phyloP scores from a whole-genome alignment of 352 stramenopile genomes.

The Phytophthora pinifolia region DNA sequence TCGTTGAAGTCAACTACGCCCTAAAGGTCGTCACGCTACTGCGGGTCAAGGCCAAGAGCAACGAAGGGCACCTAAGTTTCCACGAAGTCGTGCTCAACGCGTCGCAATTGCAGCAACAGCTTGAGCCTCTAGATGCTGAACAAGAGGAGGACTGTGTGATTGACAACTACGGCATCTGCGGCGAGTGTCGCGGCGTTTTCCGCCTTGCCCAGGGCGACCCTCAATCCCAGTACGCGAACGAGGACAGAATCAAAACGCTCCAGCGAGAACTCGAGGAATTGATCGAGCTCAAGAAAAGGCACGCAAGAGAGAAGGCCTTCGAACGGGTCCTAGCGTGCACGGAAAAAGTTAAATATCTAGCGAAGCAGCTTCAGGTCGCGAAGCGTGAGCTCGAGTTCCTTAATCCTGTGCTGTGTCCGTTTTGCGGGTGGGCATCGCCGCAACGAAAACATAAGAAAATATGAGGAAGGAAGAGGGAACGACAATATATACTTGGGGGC shows the following conservation, averaged over 20 bases:
- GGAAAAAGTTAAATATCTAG: constrained; percentile 20
- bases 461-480: constrained; percentile 10
- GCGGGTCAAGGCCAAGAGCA: constrained; percentile 13
- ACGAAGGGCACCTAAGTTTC: constrained; percentile 16
- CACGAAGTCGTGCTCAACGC: constrained; percentile 29
- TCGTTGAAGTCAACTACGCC: constrained; percentile 27
- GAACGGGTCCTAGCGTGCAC: constrained; percentile 33
- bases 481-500: constrained; percentile 13
- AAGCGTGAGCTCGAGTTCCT: constrained; percentile 47
- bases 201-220: constrained; percentile 35
- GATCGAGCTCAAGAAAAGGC: constrained; percentile 29
- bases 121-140: constrained; percentile 26
- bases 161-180: constrained; percentile 45
- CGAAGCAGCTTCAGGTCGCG: constrained; percentile 26
- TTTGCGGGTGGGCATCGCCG: constrained; percentile 31
- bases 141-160: constrained; percentile 21
- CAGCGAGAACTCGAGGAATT: constrained; percentile 22
- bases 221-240: constrained; percentile 22
- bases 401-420: constrained; percentile 42
- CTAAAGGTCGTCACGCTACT: constrained; percentile 24
- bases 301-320: constrained; percentile 38
- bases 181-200: constrained; percentile 52
- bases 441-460: not conserved
- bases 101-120: constrained; percentile 30
- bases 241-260: constrained; percentile 25